Evolutionary conservation across 768 basidiomycete genomes (phyloP), one percentile per base, ranked within the genome.

Genomic region (Tylopilus vinaceipallidus): DNA sequence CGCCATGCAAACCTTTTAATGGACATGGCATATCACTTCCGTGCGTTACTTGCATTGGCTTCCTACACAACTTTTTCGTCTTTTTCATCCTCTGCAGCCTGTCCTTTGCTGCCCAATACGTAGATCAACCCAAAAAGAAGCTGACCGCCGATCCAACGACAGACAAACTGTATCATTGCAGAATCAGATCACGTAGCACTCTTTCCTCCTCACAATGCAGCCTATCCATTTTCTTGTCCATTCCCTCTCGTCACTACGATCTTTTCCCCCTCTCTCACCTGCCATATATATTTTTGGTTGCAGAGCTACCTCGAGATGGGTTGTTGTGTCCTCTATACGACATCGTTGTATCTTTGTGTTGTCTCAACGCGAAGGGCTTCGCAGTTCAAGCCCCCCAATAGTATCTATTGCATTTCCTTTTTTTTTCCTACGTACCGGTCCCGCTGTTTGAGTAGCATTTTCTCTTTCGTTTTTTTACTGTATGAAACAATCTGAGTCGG

Each of bases 341-440:
- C 55, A 58, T 30, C 29, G 53, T 39, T 61, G 59, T 62, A 60
- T 63, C 59, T 49, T 64, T 62, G 48, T 57, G 47, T 52, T 56
- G 37, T 50, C 26, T 54, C 62, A n/a, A n/a, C 49, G 74, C 75
- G 76, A 76, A 76, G 75, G 75, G 76, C 75, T 76, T 76, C 75
- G 75, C 75, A 47, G 32, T 55, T 61, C 61, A 73, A 74, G 75
- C 68, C 74, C 74, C 75, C 56, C 14, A 55, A 74, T 67, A 49
- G 47, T 57, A 62, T 57, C 42, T 63, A 56, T 64, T 54, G 49
- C 42, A 20, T 30, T 26, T 34, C n/a, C n/a, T n/a, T n/a, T n/a
- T n/a, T n/a, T n/a, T n/a, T n/a, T n/a, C n/a, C n/a, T n/a, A n/a
- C n/a, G n/a, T n/a, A n/a, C n/a, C n/a, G n/a, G n/a, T n/a, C n/a